Evolutionary conservation across 768 basidiomycete species (phyloP).

Genomic region (Naematelia aurantialba): DNA sequence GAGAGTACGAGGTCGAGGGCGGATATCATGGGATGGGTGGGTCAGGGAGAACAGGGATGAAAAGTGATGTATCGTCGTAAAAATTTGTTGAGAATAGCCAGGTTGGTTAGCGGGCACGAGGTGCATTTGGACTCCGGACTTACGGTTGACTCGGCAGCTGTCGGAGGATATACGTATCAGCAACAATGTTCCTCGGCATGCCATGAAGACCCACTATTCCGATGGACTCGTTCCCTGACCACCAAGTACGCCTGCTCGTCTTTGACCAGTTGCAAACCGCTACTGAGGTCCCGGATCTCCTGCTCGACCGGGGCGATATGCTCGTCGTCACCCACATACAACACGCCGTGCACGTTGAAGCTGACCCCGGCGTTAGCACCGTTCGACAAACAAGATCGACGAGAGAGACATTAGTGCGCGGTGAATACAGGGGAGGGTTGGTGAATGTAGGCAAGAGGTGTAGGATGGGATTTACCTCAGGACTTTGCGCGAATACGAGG

Average conservation of each 20-base stretch:
- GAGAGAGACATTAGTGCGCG: not conserved
- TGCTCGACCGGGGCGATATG: slow-evolving; percentile 89
- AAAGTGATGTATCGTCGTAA: too few relatives aligned
- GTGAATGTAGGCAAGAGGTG: not conserved
- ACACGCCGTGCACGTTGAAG: slow-evolving; percentile 97
- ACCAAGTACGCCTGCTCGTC: slow-evolving; percentile 99
- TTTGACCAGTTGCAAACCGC: slow-evolving; percentile 80
- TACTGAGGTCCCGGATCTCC: slow-evolving; percentile 80
- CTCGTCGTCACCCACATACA: slow-evolving; percentile 85
- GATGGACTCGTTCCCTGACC: slow-evolving; percentile 82
- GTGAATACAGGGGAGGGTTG: too few relatives aligned
- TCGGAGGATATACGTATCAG: not conserved
- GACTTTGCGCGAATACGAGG: slow-evolving; percentile 88
- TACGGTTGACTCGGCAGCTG: slow-evolving; percentile 54
- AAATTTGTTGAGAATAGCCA: too few relatives aligned
- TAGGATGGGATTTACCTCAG: slow-evolving; percentile 62
- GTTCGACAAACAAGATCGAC: not conserved
- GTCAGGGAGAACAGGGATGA: not conserved
- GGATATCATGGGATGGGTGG: not conserved
- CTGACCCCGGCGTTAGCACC: too few relatives aligned
- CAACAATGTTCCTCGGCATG: not conserved
- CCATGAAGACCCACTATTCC: slow-evolving; percentile 77
- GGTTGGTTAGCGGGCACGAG: not conserved
- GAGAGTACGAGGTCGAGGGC: not conserved
- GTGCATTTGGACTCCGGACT: slow-evolving; percentile 3